These are phyloP conservation scores for Rosa lucieae DNA, from an alignment of 306 rosid species.

Conservation along the genomic window DNA sequence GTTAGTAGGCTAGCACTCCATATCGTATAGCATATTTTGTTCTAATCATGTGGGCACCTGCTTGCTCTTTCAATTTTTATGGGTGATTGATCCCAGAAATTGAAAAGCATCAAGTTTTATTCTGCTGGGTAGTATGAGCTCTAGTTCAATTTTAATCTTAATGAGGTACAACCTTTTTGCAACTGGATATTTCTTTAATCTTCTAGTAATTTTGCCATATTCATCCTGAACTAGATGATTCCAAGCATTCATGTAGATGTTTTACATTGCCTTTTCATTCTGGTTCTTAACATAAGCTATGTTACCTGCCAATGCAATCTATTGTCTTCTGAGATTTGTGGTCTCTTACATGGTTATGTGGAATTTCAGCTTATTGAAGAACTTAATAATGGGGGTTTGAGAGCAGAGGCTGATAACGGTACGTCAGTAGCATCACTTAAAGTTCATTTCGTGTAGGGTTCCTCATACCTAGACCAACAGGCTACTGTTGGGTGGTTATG, in stretches of 20 bases:
- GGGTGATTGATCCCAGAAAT: background rate
- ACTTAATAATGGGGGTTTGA: conserved; percentile 50
- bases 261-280: background rate
- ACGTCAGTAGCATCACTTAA: conserved; percentile 11
- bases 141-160: background rate
- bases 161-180: background rate
- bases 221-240: background rate
- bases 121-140: background rate
- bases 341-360: conserved; percentile 13
- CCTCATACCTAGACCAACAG: background rate
- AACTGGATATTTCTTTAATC: background rate
- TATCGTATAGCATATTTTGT: background rate
- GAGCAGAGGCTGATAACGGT: conserved; percentile 63
- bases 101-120: background rate
- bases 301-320: background rate
- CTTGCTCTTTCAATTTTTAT: background rate
- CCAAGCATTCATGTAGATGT: background rate
- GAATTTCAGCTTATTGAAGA: conserved; percentile 69
- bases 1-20: background rate
- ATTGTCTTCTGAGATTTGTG: conserved; percentile 9
- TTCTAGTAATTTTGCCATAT: background rate
- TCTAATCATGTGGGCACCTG: background rate
- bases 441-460: background rate
- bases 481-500: background rate
- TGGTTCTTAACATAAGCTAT: background rate